Base-by-base conservation (phyloP, 345 rosid species). In the Salix suchowensis region DNA sequence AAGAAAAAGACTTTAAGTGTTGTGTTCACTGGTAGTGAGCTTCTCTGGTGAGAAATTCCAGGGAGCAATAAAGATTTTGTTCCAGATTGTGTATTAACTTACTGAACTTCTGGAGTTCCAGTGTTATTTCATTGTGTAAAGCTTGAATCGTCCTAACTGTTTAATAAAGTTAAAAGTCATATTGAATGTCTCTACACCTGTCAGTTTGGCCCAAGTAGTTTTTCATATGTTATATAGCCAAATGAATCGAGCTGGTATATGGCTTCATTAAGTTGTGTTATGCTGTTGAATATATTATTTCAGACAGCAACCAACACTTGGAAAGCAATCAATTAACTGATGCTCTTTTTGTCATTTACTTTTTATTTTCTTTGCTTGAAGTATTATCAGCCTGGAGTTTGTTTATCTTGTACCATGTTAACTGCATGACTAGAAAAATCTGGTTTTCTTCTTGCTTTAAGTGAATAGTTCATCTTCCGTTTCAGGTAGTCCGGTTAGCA, bases 401-500 rank as follows among this genome's bases (percentile, higher is more conserved):
- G 64, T 44, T 14, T 26, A 36, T 69, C 34, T 68, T 39, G 68
- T 10, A 37, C 14, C n/a, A 4, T 64, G 28, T 70, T 6, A 52
- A 55, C 44, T 32, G 36, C 39, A 46, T 70, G 72, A 74, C 66
- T 68, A 70, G 39, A 54, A 39, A 26, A 60, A 36, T 81, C 54
- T 37, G 66, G 50, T 44, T 16, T 11, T 37, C 62, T 67, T 64
- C 30, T 64, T 61, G 23, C 28, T 32, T 9, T 74, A 64, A 75
- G 18, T 70, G 36, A 32, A 50, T 74, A 50, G 14, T 46, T 12
- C 76, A 36, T 71, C 60, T 72, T 84, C 67, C 48, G n/a, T 54
- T 84, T 58, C 87, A 95, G 99, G 98, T 91, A 80, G 99, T 95
- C 72, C 94, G 97, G 34, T 84, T 95, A 86, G 99, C 99, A 83